Evolutionary conservation across 495 filamentous ascomycete genomes (phyloP).

Genomic region (Venustampulla echinocandica): DNA sequence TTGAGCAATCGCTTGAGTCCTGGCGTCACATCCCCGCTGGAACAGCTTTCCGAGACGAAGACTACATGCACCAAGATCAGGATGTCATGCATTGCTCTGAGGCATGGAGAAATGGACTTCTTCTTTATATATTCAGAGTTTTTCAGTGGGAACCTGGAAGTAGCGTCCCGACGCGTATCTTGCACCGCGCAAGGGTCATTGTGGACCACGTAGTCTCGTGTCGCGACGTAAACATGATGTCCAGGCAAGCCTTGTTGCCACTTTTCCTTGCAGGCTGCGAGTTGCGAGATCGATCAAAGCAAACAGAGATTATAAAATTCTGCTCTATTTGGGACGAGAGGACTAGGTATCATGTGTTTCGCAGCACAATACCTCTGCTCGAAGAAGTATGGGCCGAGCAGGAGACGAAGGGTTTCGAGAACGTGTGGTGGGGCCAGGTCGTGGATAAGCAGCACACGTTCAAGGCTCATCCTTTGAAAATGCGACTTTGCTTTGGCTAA

Average conservation of each 20-base stretch:
- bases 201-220: conserved; percentile 20
- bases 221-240: conserved; percentile 20
- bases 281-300: conserved; percentile 19
- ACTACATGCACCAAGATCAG: conserved; percentile 20
- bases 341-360: conserved; percentile 25
- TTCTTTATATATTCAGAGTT: conserved; percentile 25
- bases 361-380: conserved; percentile 10
- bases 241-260: conserved; percentile 25
- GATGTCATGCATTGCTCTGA: conserved; percentile 27
- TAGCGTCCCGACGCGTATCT: not conserved
- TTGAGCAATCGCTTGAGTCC: conserved; percentile 7
- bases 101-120: conserved; percentile 26
- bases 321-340: conserved; percentile 21
- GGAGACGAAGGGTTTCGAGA: not conserved
- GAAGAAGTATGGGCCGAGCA: conserved; percentile 12
- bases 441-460: conserved; percentile 1
- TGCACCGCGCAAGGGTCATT: not conserved
- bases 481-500: not conserved
- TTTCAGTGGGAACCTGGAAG: conserved; percentile 19
- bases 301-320: conserved; percentile 18
- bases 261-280: conserved; percentile 28
- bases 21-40: conserved; percentile 9
- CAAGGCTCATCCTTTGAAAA: not conserved
- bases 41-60: conserved; percentile 10
- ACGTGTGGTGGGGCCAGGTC: conserved; percentile 7